Percentiles rank a stretch among this genome's conserved stretches.
phyloP scores from a whole-genome alignment of 495 filamentous ascomycete genomes.

The Penicillium cinerascens region DNA sequence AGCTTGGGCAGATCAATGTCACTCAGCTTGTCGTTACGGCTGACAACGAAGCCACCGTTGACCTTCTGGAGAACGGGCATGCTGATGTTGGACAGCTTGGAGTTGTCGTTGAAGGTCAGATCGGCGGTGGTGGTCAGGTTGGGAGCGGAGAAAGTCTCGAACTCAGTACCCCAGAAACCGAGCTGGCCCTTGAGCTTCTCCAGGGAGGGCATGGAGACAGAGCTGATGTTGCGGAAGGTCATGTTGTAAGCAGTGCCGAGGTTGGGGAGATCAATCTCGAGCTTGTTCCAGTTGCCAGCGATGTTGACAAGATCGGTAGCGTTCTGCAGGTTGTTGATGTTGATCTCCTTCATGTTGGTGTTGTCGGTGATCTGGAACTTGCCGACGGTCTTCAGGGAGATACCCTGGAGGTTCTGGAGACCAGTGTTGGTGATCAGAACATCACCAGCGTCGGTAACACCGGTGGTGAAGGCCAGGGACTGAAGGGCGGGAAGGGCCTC shows the following conservation, averaged over 20 bases:
- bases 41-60: constrained; percentile 74
- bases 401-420: constrained; percentile 68
- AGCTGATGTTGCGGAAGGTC: constrained; percentile 81
- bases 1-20: constrained; percentile 66
- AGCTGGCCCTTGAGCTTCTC: constrained; percentile 70
- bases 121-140: constrained; percentile 78
- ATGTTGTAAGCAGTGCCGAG: constrained; percentile 76
- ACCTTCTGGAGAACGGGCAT: constrained; percentile 64
- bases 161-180: constrained; percentile 77
- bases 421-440: constrained; percentile 81
- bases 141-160: constrained; percentile 63
- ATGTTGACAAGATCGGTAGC: constrained; percentile 61
- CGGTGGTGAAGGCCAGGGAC: constrained; percentile 58
- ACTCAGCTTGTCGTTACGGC: constrained; percentile 76
- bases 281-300: constrained; percentile 47
- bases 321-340: constrained; percentile 65
- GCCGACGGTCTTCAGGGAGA: constrained; percentile 63
- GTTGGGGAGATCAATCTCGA: constrained; percentile 74
- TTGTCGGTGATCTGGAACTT: constrained; percentile 81
- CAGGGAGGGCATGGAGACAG: constrained; percentile 73
- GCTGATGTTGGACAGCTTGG: constrained; percentile 68
- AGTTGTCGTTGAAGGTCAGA: constrained; percentile 78
- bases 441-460: constrained; percentile 58
- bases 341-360: constrained; percentile 61
- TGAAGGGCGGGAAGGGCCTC: constrained; percentile 68